Conservation (phyloP, 495 filamentous ascomycete species). For the Poronia punctata region DNA sequence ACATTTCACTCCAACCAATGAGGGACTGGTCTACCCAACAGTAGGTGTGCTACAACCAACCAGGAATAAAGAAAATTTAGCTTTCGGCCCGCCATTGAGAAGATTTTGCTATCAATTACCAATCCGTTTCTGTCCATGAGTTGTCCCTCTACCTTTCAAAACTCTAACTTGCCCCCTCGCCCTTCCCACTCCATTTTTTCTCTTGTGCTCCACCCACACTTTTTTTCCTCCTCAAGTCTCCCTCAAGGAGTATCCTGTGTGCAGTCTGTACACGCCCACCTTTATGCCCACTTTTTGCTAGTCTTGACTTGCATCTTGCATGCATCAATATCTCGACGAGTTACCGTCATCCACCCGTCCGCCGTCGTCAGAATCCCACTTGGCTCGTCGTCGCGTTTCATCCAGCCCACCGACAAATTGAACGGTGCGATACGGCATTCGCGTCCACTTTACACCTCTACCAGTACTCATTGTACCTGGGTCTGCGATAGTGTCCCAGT, state of each 20-base stretch:
- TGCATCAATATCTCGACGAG: conserved; percentile 30
- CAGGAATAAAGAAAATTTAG: too few relatives aligned
- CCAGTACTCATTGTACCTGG: conserved; percentile 18
- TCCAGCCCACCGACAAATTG: conserved; percentile 25
- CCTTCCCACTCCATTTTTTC: conserved; percentile 15
- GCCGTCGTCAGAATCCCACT: conserved; percentile 39
- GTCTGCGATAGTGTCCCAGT: conserved; percentile 10
- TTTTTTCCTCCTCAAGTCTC: conserved; percentile 9
- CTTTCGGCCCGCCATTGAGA: too few relatives aligned
- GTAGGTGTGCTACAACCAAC: too few relatives aligned
- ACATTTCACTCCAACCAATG: too few relatives aligned
- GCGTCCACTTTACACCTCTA: conserved; percentile 27
- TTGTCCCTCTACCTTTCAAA: conserved; percentile 6
- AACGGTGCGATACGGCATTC: conserved; percentile 25
- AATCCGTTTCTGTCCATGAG: too few relatives aligned
- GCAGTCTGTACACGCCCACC: conserved; percentile 19
- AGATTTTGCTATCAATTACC: too few relatives aligned
- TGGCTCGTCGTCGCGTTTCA: conserved; percentile 36
- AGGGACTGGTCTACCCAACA: too few relatives aligned
- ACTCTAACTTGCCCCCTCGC: neutral
- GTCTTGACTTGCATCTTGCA: conserved; percentile 30
- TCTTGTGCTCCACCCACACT: conserved; percentile 19
- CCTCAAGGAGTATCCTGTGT: conserved; percentile 10
- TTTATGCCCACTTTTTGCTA: conserved; percentile 19
- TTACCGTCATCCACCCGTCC: conserved; percentile 24